These are phyloP conservation scores for Pseudozyma pruni DNA, from an alignment of 1,284 basidiomycete species.

Conservation along the genomic window DNA sequence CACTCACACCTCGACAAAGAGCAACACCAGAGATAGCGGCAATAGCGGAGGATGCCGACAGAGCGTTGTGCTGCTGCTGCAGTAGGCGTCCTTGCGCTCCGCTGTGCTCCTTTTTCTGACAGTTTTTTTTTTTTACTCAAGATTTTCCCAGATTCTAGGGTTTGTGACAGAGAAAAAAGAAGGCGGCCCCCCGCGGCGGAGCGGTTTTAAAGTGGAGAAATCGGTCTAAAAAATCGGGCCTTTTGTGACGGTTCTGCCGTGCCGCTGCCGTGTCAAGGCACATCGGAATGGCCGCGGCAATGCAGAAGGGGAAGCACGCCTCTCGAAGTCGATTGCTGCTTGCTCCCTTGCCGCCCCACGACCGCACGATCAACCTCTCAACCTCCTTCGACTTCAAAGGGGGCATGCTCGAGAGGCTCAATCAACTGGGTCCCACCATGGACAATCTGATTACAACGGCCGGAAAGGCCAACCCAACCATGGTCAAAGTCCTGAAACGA, in stretches of 20 bases:
- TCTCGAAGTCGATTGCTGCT: background rate
- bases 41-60: slow-evolving; percentile 7
- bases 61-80: too few species aligned
- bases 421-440: too few species aligned
- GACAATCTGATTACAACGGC: too few species aligned
- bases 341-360: slow-evolving; percentile 1
- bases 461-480: too few species aligned
- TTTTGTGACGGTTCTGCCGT: background rate
- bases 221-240: slow-evolving; percentile 8
- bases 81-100: too few species aligned
- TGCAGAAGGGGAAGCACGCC: background rate
- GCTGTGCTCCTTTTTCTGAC: too few species aligned
- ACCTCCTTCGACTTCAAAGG: too few species aligned
- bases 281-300: slow-evolving; percentile 21
- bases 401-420: background rate
- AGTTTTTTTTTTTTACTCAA: too few species aligned
- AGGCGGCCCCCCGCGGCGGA: slow-evolving; percentile 12
- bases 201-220: slow-evolving; percentile 41
- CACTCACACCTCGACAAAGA: too few species aligned
- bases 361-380: slow-evolving; percentile 2
- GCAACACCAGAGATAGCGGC: background rate
- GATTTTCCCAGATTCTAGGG: slow-evolving; percentile 1
- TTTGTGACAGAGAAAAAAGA: background rate
- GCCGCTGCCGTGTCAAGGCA: background rate
- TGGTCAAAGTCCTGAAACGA: slow-evolving; percentile 11